A percentile compares a stretch with the other conserved stretches of the same genome.
Conservation (phyloP, 2,329 filamentous ascomycete species). For the Epichloe coenophiala region DNA sequence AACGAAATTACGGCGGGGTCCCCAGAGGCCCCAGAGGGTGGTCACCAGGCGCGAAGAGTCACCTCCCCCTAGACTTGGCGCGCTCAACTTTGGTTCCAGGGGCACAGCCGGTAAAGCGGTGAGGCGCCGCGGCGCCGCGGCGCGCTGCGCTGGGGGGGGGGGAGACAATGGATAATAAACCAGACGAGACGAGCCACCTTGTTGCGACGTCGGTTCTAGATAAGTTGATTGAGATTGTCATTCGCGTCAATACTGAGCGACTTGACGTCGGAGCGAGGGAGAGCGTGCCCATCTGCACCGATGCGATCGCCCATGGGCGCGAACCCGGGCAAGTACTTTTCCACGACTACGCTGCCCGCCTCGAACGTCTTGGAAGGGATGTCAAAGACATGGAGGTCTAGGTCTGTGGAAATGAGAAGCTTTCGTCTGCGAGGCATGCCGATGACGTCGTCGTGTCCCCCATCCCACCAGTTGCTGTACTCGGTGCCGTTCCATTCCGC, state of each 20-base stretch:
- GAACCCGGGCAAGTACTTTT: background rate
- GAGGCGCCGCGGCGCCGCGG: background rate
- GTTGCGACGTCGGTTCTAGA: too few species aligned
- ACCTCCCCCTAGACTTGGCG: background rate
- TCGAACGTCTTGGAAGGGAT: background rate
- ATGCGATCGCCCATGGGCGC: background rate
- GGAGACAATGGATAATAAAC: too few species aligned
- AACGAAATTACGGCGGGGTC: background rate
- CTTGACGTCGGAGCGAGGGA: constrained; percentile 3
- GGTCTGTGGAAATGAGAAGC: constrained; percentile 2
- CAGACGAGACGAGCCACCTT: too few species aligned
- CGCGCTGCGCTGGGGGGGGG: background rate
- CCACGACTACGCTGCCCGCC: background rate
- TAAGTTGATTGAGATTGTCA: background rate
- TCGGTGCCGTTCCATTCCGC: constrained; percentile 1
- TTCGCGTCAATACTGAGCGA: background rate
- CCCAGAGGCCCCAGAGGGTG: background rate
- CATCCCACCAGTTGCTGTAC: constrained; percentile 2
- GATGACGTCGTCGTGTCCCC: background rate
- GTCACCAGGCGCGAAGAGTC: background rate
- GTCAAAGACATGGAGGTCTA: constrained; percentile 1
- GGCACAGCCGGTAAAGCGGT: constrained; percentile 1
- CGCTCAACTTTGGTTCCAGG: background rate
- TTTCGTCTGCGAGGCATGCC: background rate
- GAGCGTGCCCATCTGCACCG: background rate